These are phyloP conservation scores for Tephrocybe rancida DNA, from an alignment of 768 basidiomycete genomes.

Conservation along the genomic window DNA sequence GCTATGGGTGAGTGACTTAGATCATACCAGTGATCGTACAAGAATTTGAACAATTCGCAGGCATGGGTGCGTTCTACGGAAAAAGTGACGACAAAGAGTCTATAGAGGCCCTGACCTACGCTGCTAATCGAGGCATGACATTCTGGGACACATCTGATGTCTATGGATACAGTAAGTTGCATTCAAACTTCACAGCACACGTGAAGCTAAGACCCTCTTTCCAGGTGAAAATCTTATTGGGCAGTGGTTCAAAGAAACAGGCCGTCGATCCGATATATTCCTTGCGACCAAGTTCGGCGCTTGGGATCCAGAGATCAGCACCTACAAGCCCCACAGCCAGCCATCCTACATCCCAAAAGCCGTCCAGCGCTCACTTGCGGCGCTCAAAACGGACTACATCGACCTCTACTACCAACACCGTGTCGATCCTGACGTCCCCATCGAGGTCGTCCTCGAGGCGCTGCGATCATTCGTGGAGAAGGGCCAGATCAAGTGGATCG, in stretches of 20 bases:
- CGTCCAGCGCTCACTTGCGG: slow-evolving; percentile 39
- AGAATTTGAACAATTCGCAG: background rate
- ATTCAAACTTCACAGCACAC: slow-evolving; percentile 16
- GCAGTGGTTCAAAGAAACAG: slow-evolving; percentile 48
- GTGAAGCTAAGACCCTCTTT: slow-evolving; percentile 23
- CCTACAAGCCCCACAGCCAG: slow-evolving; percentile 25
- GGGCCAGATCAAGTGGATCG: slow-evolving; percentile 42
- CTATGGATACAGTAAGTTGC: slow-evolving; percentile 45
- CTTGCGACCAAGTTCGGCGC: slow-evolving; percentile 54
- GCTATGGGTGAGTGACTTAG: slow-evolving; percentile 20
- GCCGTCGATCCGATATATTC: slow-evolving; percentile 55
- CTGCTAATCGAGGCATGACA: slow-evolving; percentile 27
- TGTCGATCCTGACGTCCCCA: slow-evolving; percentile 51
- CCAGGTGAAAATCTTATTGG: slow-evolving; percentile 6
- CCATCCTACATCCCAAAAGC: slow-evolving; percentile 34
- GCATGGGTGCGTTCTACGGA: background rate
- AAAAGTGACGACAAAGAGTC: slow-evolving; percentile 19
- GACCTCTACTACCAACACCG: slow-evolving; percentile 52
- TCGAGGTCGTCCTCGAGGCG: slow-evolving; percentile 36
- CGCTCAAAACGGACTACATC: slow-evolving; percentile 40
- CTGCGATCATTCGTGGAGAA: slow-evolving; percentile 4
- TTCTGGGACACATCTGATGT: slow-evolving; percentile 54
- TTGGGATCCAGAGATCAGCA: slow-evolving; percentile 21
- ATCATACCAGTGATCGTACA: no score
- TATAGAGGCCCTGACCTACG: slow-evolving; percentile 20